A percentile compares a stretch with the other conserved stretches of the same genome.
These are phyloP conservation scores for Curvularia spicifera DNA, from an alignment of 2,329 filamentous ascomycete genomes.

Conservation along the genomic window DNA sequence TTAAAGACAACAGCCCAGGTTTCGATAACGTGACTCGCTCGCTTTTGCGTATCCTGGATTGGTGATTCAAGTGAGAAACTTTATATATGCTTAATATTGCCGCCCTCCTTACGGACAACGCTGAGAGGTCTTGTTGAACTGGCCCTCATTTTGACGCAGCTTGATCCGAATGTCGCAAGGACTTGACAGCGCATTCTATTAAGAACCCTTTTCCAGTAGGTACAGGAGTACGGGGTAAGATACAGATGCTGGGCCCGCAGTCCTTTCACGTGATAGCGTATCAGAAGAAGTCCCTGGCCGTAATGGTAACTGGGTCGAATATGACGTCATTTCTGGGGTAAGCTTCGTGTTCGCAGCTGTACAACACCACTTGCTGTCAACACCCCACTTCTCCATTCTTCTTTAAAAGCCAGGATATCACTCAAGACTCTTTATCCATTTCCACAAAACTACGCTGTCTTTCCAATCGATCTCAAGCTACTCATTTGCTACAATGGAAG, in stretches of 20 bases:
- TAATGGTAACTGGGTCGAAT: constrained; percentile 5
- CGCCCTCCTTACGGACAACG: not conserved
- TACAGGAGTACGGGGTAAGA: not conserved
- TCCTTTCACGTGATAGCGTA: not conserved
- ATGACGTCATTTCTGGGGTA: constrained; percentile 16
- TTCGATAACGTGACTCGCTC: not conserved
- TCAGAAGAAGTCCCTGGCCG: not conserved
- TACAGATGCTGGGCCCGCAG: not conserved
- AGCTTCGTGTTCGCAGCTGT: constrained; percentile 11
- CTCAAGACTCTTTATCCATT: not conserved
- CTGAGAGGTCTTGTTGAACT: not conserved
- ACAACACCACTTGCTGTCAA: constrained; percentile 15
- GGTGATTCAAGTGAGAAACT: not conserved
- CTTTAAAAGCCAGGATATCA: not conserved
- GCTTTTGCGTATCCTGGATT: not conserved
- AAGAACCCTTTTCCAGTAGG: not conserved
- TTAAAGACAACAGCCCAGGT: not conserved
- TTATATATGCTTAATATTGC: not conserved
- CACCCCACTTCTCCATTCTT: not conserved
- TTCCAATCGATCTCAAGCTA: not conserved
- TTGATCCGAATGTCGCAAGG: not conserved
- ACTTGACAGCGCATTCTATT: not conserved
- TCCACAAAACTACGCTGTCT: not conserved
- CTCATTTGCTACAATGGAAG: constrained; percentile 53
- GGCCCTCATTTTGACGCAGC: not conserved